Conservation (phyloP, 257 asterid species). For the Capsicum baccatum region DNA sequence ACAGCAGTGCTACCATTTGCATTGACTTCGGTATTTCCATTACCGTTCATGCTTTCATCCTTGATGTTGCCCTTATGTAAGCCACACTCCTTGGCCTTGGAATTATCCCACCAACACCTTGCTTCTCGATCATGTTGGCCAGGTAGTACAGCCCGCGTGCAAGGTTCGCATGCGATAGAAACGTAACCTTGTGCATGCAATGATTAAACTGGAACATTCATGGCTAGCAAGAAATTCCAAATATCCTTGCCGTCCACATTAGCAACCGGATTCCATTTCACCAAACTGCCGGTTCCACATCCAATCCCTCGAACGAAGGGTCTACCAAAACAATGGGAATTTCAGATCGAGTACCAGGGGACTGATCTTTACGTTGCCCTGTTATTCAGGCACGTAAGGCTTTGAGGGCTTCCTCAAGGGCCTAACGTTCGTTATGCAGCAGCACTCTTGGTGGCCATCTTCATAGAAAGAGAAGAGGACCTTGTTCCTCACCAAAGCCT, state of each 20-base stretch:
- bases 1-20: conserved; percentile 43
- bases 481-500: conserved; percentile 73
- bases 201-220: conserved; percentile 79
- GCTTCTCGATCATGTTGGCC: conserved; percentile 93
- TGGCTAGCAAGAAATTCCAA: conserved; percentile 71
- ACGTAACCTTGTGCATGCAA: conserved; percentile 72
- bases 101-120: conserved; percentile 98
- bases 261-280: conserved; percentile 90
- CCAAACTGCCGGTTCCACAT: conserved; percentile 76
- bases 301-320: conserved; percentile 82
- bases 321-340: conserved; percentile 78
- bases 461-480: conserved; percentile 87
- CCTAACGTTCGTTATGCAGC: conserved; percentile 79
- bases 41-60: conserved; percentile 44
- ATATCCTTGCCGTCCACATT: conserved; percentile 65
- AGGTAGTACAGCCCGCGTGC: conserved; percentile 79
- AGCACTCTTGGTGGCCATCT: conserved; percentile 92
- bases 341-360: conserved; percentile 86
- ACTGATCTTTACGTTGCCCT: conserved; percentile 83
- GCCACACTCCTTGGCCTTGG: conserved; percentile 91
- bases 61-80: conserved; percentile 84
- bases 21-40: conserved; percentile 24
- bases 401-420: conserved; percentile 76
- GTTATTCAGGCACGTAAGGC: conserved; percentile 88
- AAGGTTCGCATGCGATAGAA: conserved; percentile 89